phyloP scores from a whole-genome alignment of 345 rosid species.

The Citrus medica region DNA sequence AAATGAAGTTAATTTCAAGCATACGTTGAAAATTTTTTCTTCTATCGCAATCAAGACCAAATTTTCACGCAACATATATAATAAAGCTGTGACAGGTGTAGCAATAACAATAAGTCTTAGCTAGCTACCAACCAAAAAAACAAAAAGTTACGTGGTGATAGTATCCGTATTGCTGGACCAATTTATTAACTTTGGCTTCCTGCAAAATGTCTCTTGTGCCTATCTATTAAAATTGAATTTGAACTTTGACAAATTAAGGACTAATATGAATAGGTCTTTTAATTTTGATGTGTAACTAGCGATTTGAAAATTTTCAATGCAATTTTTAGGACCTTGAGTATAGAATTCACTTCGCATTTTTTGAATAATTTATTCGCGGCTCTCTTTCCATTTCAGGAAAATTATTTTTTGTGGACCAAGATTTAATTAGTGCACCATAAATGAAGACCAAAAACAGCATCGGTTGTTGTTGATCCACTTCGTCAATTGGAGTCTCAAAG shows the following conservation, averaged over 20 bases:
- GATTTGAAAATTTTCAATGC: no score
- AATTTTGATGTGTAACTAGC: neutral
- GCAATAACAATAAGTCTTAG: neutral
- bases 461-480: neutral
- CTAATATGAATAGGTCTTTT: neutral
- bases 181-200: neutral
- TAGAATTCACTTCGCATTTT: neutral
- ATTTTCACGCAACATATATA: neutral
- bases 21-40: neutral
- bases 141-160: neutral
- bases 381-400: neutral
- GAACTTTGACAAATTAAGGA: neutral
- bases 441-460: neutral
- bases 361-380: neutral
- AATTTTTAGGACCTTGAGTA: no score
- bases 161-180: neutral
- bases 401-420: constrained; percentile 13
- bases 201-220: no score
- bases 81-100: neutral
- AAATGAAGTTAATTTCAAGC: neutral
- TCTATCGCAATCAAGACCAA: neutral
- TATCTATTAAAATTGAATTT: constrained; percentile 5
- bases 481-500: neutral
- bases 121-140: neutral
- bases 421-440: neutral